Percentiles rank a stretch among this genome's conserved stretches.
Conservation (phyloP, 495 filamentous ascomycete species). For the Penicillium crystallinum region DNA sequence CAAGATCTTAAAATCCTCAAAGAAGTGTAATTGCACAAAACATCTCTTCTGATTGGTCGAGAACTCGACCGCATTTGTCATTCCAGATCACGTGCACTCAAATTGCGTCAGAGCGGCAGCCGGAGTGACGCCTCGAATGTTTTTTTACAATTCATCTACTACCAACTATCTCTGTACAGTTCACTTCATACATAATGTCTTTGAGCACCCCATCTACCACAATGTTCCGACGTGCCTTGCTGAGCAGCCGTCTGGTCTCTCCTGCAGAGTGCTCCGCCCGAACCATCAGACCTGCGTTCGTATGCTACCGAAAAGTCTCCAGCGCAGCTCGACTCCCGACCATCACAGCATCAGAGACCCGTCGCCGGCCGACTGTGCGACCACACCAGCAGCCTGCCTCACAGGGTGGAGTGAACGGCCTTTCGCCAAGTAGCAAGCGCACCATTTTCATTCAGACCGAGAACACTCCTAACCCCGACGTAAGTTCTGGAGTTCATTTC, state of each 20-base stretch:
- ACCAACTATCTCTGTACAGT: conserved; percentile 1
- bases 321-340: conserved; percentile 41
- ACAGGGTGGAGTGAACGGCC: conserved; percentile 28
- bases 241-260: conserved; percentile 24
- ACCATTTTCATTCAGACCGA: conserved; percentile 98
- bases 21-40: conserved; percentile 14
- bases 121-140: conserved; percentile 9
- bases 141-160: conserved; percentile 5
- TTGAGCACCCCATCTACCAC: conserved; percentile 29
- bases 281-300: conserved; percentile 26
- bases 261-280: conserved; percentile 26
- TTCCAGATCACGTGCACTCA: conserved; percentile 25
- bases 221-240: conserved; percentile 32
- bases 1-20: too few species aligned
- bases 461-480: conserved; percentile 84
- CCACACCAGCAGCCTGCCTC: conserved; percentile 41
- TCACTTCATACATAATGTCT: conserved; percentile 22
- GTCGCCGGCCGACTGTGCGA: conserved; percentile 43
- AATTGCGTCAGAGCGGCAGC: conserved; percentile 38
- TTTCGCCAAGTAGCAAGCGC: conserved; percentile 47
- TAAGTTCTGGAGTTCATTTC: conserved; percentile 29
- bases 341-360: conserved; percentile 45
- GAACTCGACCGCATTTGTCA: conserved; percentile 27
- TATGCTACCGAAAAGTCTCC: conserved; percentile 30
- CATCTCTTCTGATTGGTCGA: conserved; percentile 22